Base-by-base conservation (phyloP, 2,329 filamentous ascomycete species). In the Fusarium hainanense region DNA sequence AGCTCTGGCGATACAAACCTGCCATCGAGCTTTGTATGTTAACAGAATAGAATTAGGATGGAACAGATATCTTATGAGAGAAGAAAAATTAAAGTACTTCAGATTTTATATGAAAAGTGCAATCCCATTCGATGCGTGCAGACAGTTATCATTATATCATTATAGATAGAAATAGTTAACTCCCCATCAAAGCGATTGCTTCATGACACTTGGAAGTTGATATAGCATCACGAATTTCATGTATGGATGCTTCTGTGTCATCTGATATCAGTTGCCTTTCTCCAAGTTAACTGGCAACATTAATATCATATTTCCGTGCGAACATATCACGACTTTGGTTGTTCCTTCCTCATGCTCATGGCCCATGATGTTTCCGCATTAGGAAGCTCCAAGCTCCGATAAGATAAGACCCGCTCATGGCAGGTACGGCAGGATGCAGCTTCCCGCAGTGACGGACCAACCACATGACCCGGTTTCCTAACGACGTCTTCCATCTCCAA, bases 371-470 rank as follows among this genome's bases (percentile, higher is more conserved):
- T 52, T 52, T 57, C 60, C 54, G 7, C 27, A 55, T 66, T 16
- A 23, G 63, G 63, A 51, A 58, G 50, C 30, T 42, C 40, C 32
- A 32, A 46, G 48, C 16, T 47, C 47, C 34, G 70, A 73, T 71
- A 71, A 66, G 61, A 69, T 69, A 69, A 69, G 66, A 61, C 67
- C 62, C 66, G 46, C 56, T 34, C 20, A 51, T 32, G 58, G 55
- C 54, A 68, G 55, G 60, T 62, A 69, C 51, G 46, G 37, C 41
- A 61, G 44, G 20, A 56, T 65, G 57, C 61, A 66, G 41, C 54
- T 62, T 59, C 59, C 52, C 42, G 42, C 13, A 23, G 41, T 25
- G 25, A 60, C 55, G 55, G 57, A 51, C 62, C 66, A 74, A 70
- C 69, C 69, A 70, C 66, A 71, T 63, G 63, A 70, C 63, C 54